These are phyloP conservation scores for Eucalyptus grandis DNA, from an alignment of 345 rosid species.

Conservation along the genomic window DNA sequence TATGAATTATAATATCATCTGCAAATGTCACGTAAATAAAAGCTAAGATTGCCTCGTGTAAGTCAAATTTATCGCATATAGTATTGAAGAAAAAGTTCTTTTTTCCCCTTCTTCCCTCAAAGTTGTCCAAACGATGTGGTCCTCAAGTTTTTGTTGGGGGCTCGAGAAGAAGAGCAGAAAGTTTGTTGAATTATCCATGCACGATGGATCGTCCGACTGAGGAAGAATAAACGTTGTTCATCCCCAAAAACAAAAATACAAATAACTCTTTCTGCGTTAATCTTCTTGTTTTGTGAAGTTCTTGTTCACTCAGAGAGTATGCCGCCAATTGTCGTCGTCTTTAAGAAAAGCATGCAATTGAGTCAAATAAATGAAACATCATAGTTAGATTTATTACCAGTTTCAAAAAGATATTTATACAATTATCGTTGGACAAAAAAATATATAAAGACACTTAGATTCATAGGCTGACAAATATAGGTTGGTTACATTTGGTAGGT, in stretches of 20 bases:
- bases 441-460: too few relatives aligned
- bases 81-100: not conserved
- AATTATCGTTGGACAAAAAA: too few relatives aligned
- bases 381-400: too few relatives aligned
- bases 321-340: too few relatives aligned
- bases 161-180: not conserved
- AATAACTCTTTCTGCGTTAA: not conserved
- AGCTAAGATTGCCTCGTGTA: not conserved
- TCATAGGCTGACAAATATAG: too few relatives aligned
- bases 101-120: not conserved
- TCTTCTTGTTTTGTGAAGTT: too few relatives aligned
- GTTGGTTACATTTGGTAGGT: too few relatives aligned
- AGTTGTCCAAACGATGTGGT: not conserved
- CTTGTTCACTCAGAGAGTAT: too few relatives aligned
- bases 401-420: too few relatives aligned
- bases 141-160: not conserved
- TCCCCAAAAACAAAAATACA: not conserved
- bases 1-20: too few relatives aligned
- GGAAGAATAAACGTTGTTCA: not conserved
- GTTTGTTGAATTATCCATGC: not conserved
- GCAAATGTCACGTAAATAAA: not conserved
- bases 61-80: not conserved
- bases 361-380: too few relatives aligned
- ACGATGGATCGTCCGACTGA: not conserved
- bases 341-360: too few relatives aligned